These are phyloP conservation scores for Zygosaccharomyces pseudobailii DNA, from an alignment of 1,139 yeast species.

Conservation along the genomic window DNA sequence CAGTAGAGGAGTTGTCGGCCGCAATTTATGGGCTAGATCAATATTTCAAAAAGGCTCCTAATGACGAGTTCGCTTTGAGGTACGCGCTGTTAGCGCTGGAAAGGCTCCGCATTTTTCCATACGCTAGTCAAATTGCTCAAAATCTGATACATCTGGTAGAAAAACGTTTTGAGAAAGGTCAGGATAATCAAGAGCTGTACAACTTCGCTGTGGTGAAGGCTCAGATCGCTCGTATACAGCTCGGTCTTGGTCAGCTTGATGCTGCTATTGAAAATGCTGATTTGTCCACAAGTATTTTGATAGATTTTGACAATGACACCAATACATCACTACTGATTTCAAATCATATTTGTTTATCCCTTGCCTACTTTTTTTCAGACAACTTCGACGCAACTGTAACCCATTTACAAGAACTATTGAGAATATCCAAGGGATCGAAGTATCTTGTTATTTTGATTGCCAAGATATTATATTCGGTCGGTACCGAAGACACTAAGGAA, in stretches of 20 bases:
- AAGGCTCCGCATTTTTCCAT: slow-evolving; percentile 53
- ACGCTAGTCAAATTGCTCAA: slow-evolving; percentile 41
- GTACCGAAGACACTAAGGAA: slow-evolving; percentile 66
- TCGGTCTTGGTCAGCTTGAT: slow-evolving; percentile 55
- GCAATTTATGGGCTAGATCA: slow-evolving; percentile 71
- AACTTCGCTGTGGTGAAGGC: slow-evolving; percentile 58
- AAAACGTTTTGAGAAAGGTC: slow-evolving; percentile 51
- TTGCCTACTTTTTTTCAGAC: slow-evolving; percentile 58
- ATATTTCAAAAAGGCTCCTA: slow-evolving; percentile 63
- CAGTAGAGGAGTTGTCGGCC: slow-evolving; percentile 60
- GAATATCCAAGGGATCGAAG: slow-evolving; percentile 49
- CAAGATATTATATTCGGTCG: slow-evolving; percentile 73
- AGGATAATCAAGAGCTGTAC: slow-evolving; percentile 43
- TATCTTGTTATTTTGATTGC: slow-evolving; percentile 69
- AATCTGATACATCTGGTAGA: slow-evolving; percentile 51
- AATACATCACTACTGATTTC: slow-evolving; percentile 44
- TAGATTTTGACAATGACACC: slow-evolving; percentile 35
- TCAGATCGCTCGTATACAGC: slow-evolving; percentile 62
- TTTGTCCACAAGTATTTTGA: slow-evolving; percentile 49
- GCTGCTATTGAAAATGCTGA: slow-evolving; percentile 60
- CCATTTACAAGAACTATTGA: slow-evolving; percentile 59
- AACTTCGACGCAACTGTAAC: slow-evolving; percentile 62
- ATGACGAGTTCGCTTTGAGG: slow-evolving; percentile 57
- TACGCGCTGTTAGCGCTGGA: slow-evolving; percentile 61
- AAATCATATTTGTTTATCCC: slow-evolving; percentile 62